A percentile compares a stretch with the other conserved stretches of the same genome.
Conservation (phyloP, 306 rosid species). For the Adenanthera pavonina region DNA sequence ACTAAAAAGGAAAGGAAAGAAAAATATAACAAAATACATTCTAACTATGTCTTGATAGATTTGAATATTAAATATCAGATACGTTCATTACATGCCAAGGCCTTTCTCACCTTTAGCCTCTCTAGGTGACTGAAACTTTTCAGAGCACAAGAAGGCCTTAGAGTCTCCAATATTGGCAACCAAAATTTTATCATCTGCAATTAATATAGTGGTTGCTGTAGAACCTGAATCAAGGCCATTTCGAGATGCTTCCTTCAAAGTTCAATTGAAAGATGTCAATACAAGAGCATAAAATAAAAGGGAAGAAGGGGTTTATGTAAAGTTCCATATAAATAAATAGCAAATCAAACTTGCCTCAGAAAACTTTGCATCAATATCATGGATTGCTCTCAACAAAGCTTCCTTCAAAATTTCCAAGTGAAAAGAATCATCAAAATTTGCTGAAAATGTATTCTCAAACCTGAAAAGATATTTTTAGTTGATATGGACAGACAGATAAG, state of each 20-base stretch:
- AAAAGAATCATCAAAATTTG: constrained; percentile 66
- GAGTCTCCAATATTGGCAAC: constrained; percentile 98
- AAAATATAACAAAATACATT: constrained; percentile 23
- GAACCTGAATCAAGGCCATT: constrained; percentile 74
- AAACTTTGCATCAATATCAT: constrained; percentile 84
- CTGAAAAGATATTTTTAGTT: constrained; percentile 53
- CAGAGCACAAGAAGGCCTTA: constrained; percentile 89
- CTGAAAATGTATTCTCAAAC: constrained; percentile 66
- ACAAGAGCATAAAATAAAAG: constrained; percentile 30
- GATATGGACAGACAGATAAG: constrained; percentile 24
- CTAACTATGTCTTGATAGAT: constrained; percentile 19
- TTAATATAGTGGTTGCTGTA: constrained; percentile 74
- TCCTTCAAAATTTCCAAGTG: constrained; percentile 95
- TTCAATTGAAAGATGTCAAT: constrained; percentile 53
- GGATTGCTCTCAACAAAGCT: constrained; percentile 86
- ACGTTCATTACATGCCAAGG: constrained; percentile 29
- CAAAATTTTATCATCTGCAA: constrained; percentile 87
- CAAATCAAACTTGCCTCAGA: constrained; percentile 64
- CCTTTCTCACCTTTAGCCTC: constrained; percentile 87
- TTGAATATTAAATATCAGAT: constrained; percentile 3
- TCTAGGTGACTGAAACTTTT: constrained; percentile 69
- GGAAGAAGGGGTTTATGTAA: not conserved
- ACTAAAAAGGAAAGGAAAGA: not conserved
- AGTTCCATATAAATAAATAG: constrained; percentile 34
- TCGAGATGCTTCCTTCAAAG: constrained; percentile 83